Conservation (phyloP, 345 rosid genomes). For the Hibiscus tridactylites region DNA sequence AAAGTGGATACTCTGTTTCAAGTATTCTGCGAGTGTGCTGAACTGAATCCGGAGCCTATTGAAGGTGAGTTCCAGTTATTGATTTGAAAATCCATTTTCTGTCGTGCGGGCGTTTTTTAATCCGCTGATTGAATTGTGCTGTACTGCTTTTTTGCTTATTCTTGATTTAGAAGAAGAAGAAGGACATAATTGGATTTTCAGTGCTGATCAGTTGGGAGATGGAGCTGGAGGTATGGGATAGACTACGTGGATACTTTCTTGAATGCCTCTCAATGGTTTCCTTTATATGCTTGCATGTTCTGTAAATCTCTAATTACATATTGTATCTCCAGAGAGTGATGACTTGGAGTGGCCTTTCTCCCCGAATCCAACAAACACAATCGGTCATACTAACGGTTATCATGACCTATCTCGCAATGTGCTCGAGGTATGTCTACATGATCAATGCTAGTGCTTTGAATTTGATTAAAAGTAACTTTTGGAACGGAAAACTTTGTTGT, state of each 20-base stretch:
- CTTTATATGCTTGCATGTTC: not conserved
- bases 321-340: conserved; percentile 30
- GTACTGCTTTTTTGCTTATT: not conserved
- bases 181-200: conserved; percentile 64
- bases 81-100: not conserved
- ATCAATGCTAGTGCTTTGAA: not conserved
- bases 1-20: conserved; percentile 84
- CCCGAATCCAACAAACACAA: conserved; percentile 43
- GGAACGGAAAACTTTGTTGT: no score
- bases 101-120: not conserved
- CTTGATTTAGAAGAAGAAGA: conserved; percentile 42
- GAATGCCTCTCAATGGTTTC: not conserved
- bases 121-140: not conserved
- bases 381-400: conserved; percentile 81
- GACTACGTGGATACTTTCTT: not conserved
- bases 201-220: conserved; percentile 65
- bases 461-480: not conserved
- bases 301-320: not conserved
- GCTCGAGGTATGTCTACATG: conserved; percentile 46
- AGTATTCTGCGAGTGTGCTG: conserved; percentile 83
- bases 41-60: conserved; percentile 83
- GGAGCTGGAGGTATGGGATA: conserved; percentile 35
- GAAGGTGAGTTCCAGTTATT: conserved; percentile 43
- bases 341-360: conserved; percentile 44
- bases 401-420: conserved; percentile 56